Evolutionary conservation across 2,329 filamentous ascomycete species (phyloP), one percentile per base, ranked within the genome.

Genomic region (Samsoniella hepiali): DNA sequence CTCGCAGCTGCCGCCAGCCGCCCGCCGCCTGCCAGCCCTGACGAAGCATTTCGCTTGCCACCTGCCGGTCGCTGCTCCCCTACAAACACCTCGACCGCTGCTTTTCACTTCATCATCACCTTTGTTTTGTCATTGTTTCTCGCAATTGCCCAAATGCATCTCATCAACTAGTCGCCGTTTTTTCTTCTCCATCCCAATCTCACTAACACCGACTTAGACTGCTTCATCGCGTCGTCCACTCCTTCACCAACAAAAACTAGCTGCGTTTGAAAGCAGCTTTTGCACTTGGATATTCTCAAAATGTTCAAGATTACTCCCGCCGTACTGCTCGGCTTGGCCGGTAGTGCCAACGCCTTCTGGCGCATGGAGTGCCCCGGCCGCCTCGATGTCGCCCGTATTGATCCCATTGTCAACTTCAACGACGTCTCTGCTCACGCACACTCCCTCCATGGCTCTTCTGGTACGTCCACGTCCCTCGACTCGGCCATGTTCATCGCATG

Each of bases 301-400:
- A 77, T 78, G 75, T 69, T 75, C 68, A 76, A 73, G 66, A 70
- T 70, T 44, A 59, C 73, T 42, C 51, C 72, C 65, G 68, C 72
- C 66, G 67, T 76, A 54, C 70, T 74, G 22, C 72, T 70, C 50
- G 72, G 72, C 68, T 70, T 78, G 36, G 66, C 77, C 44, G 72
- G 73, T 47, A 68, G 77, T 63, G 82, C 80, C 54, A 72, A 83
- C 69, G 93, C 90, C 65, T 97, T 97, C 77, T 97, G 91, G 91
- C 91, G 93, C 73, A 90, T 97, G 84, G 89, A 91, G 70, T 97
- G 92, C 76, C 89, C 85, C 68, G 88, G 87, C 63, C 83, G 84
- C 54, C 81, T 87, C 67, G 91, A 87, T 66, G 74, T 91, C 63
- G 89, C 86, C 57, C 85, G 91, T 63, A 80, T 96, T 47, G 92